phyloP scores from a whole-genome alignment of 129 eudicot species.

The Centella asiatica region DNA sequence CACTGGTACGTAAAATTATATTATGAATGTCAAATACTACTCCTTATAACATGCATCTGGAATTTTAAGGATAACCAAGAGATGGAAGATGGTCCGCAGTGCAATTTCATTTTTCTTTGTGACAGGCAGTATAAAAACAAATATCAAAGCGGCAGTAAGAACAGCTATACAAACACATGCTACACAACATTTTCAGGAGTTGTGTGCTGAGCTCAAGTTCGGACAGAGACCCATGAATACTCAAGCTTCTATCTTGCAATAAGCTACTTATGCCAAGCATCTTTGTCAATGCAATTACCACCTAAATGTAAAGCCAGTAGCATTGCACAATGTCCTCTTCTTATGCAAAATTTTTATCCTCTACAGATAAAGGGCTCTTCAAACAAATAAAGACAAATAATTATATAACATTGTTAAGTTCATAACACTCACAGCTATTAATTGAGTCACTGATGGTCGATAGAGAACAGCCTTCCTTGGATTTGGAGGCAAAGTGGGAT shows the following conservation, averaged over 20 bases:
- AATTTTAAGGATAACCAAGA: background rate
- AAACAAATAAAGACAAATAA: background rate
- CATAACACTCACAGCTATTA: conserved; percentile 71
- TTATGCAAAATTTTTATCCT: background rate
- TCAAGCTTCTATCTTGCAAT: no score
- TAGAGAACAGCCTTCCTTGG: conserved; percentile 84
- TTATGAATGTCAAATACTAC: no score
- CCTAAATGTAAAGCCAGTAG: background rate
- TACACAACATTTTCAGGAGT: background rate
- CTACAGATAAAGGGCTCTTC: background rate
- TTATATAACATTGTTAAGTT: conserved; percentile 3
- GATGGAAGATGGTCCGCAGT: background rate
- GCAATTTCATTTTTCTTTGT: background rate
- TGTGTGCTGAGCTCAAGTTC: background rate
- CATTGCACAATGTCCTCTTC: background rate
- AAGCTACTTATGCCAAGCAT: background rate
- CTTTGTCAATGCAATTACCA: background rate
- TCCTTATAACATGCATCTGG: background rate
- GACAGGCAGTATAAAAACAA: background rate
- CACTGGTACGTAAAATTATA: background rate
- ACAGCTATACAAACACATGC: background rate
- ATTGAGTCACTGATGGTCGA: conserved; percentile 79
- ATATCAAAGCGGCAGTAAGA: background rate
- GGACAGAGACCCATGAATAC: background rate
- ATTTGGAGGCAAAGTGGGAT: conserved; percentile 90